Evolutionary conservation across 176 grass and related monocot species (phyloP).

Genomic region (Panicum miliaceum): DNA sequence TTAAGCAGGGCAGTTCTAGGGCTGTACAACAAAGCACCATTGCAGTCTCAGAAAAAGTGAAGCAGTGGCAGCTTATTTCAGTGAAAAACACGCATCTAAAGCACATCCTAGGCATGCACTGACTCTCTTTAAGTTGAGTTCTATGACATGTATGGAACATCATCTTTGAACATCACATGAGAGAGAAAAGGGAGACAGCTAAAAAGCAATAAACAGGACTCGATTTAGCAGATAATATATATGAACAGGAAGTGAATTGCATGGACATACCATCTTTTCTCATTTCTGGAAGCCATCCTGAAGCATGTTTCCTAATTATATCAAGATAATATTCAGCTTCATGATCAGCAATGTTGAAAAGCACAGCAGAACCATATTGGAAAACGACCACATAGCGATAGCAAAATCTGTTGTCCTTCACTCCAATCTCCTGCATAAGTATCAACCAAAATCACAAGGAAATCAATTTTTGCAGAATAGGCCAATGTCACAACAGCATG

Average conservation of each 20-base stretch:
- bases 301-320: slow-evolving; percentile 88
- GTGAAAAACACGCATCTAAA: background rate
- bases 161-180: background rate
- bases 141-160: background rate
- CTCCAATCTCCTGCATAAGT: slow-evolving; percentile 62
- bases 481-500: background rate
- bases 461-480: background rate
- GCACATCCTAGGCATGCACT: background rate
- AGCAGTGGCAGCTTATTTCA: background rate
- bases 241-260: background rate
- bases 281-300: slow-evolving; percentile 82
- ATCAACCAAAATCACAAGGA: slow-evolving; percentile 33
- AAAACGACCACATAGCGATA: slow-evolving; percentile 85
- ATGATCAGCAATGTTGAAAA: slow-evolving; percentile 94
- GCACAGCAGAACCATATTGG: slow-evolving; percentile 88
- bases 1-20: background rate
- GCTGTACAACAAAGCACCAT: background rate
- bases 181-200: background rate
- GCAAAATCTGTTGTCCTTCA: slow-evolving; percentile 71
- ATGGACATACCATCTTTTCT: slow-evolving; percentile 79
- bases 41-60: slow-evolving; percentile 2
- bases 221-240: background rate
- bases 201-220: background rate
- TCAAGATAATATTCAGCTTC: slow-evolving; percentile 90
- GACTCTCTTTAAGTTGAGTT: slow-evolving; percentile 13